Conservation (phyloP, 257 asterid genomes). For the Nyctanthes arbortristis region DNA sequence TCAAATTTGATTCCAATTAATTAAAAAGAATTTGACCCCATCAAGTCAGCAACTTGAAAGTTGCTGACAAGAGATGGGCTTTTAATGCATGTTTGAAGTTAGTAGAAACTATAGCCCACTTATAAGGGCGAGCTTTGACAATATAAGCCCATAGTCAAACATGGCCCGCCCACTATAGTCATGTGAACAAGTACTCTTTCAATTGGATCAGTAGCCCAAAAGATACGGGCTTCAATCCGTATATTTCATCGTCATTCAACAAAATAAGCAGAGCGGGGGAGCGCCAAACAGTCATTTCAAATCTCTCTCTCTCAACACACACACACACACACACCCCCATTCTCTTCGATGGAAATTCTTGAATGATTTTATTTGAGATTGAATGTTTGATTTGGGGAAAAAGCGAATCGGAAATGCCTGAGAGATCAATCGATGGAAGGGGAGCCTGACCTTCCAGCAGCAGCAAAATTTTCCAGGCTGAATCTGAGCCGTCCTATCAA, state of each 20-base stretch:
- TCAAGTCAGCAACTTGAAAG: no score
- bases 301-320: slow-evolving; percentile 13
- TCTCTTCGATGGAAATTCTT: slow-evolving; percentile 34
- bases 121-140: no score
- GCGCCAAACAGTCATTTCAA: slow-evolving; percentile 38
- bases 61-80: no score
- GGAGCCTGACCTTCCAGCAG: slow-evolving; percentile 78
- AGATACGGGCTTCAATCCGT: no score
- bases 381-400: slow-evolving; percentile 1
- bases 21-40: no score
- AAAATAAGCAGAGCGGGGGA: slow-evolving; percentile 8
- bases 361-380: slow-evolving; percentile 5
- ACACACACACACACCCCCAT: slow-evolving; percentile 19
- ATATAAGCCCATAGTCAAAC: no score
- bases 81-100: no score
- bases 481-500: slow-evolving; percentile 52
- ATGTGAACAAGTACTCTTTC: no score
- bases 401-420: slow-evolving; percentile 34
- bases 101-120: no score
- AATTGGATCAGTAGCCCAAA: no score
- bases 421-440: slow-evolving; percentile 71
- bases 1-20: no score
- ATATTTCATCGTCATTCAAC: not conserved
- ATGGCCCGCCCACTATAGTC: no score
- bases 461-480: slow-evolving; percentile 42